Evolutionary conservation across 768 basidiomycete species (phyloP).

Genomic region (Russula compacta): DNA sequence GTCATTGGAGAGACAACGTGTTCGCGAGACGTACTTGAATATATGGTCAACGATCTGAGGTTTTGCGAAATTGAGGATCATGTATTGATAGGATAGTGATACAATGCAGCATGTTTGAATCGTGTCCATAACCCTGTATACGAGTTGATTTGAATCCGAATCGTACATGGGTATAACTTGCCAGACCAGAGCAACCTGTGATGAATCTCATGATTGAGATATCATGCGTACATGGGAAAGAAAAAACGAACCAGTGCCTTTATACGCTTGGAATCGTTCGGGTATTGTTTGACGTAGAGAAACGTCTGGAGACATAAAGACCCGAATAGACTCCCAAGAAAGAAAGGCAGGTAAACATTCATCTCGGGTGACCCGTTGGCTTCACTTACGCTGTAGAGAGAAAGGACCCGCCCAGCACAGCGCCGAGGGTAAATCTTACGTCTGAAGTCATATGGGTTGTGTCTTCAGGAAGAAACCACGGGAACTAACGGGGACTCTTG

Average conservation of each 20-base stretch:
- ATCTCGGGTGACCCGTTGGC: neutral
- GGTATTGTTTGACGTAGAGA: conserved; percentile 7
- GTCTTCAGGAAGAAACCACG: neutral
- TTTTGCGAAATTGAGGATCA: conserved; percentile 1
- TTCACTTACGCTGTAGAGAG: conserved; percentile 5
- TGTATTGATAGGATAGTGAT: neutral
- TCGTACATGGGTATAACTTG: neutral
- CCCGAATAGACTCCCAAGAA: conserved; percentile 3
- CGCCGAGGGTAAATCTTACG: conserved; percentile 3
- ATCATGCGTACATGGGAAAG: neutral
- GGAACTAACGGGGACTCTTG: neutral
- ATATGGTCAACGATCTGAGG: neutral
- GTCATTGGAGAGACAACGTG: neutral
- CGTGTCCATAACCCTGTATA: conserved; percentile 4
- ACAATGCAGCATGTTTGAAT: conserved; percentile 6
- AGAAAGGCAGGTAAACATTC: neutral
- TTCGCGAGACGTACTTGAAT: neutral
- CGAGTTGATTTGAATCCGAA: neutral
- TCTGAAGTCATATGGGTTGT: neutral
- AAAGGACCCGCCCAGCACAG: conserved; percentile 1
- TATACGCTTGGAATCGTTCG: neutral
- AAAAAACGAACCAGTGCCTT: conserved; percentile 8
- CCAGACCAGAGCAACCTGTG: conserved; percentile 9
- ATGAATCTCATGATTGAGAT: neutral
- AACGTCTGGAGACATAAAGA: conserved; percentile 1